Evolutionary conservation across 2,329 filamentous ascomycete genomes (phyloP).

Genomic region (Ciborinia camelliae): DNA sequence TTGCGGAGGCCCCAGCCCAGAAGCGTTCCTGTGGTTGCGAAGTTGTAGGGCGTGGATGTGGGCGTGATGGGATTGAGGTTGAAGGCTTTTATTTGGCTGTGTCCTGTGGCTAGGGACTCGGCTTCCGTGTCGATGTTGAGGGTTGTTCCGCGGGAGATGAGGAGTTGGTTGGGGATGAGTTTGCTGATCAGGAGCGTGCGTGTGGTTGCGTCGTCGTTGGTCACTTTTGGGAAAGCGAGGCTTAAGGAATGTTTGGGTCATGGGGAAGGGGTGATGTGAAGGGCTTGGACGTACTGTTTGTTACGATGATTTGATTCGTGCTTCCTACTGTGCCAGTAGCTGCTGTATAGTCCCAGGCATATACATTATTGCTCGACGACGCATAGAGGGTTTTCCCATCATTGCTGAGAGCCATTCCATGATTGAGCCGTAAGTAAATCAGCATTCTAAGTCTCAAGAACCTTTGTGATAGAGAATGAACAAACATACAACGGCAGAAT

Average conservation of each 20-base stretch:
- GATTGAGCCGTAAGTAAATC: conserved; percentile 47
- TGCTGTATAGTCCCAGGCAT: conserved; percentile 63
- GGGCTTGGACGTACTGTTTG: conserved; percentile 42
- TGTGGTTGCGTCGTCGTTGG: conserved; percentile 58
- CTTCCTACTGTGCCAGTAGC: conserved; percentile 44
- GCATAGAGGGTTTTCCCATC: conserved; percentile 54
- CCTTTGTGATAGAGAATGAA: neutral
- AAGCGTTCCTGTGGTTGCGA: conserved; percentile 46
- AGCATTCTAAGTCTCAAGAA: neutral
- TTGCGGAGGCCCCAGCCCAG: conserved; percentile 71
- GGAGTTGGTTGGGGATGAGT: conserved; percentile 52
- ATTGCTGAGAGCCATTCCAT: conserved; percentile 52
- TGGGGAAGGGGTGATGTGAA: neutral
- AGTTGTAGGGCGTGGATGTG: conserved; percentile 42
- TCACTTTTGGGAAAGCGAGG: conserved; percentile 42
- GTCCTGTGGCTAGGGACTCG: conserved; percentile 50
- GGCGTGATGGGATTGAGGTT: conserved; percentile 41
- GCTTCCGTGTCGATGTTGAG: conserved; percentile 60
- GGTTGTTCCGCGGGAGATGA: conserved; percentile 64
- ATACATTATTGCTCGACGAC: conserved; percentile 57
- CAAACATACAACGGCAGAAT: conserved; percentile 22
- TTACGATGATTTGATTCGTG: conserved; percentile 52
- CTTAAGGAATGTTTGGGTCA: neutral
- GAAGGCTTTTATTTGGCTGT: conserved; percentile 65
- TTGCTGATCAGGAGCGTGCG: conserved; percentile 63